Base-by-base conservation (phyloP, 1,139 yeast species). In the Lodderomyces beijingensis region DNA sequence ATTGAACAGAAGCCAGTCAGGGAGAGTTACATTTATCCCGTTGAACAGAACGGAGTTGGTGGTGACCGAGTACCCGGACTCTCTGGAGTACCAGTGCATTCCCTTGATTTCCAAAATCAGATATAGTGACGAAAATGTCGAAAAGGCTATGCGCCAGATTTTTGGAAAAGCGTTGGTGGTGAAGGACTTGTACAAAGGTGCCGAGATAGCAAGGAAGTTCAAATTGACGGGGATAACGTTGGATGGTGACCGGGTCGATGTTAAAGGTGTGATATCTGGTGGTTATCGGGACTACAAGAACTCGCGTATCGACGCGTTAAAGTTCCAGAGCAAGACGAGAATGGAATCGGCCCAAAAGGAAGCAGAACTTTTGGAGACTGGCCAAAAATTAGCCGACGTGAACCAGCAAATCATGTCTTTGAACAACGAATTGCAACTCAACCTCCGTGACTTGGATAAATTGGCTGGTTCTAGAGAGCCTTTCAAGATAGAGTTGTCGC, bases 1-100 rank as follows among this genome's bases (percentile, higher is more conserved):
- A 49, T 62, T 91, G 38, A 68, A 70, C n/a, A 67, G 84, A 34
- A 76, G 74, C 37, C 78, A 75, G 41, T 69, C 78, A 4, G 97
- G 97, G 1, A 71, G 96, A 47, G 89, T 85, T 0, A 87, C 97
- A 0, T 88, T 91, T 49, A 79, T 91, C 61, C 97, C 98, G 0
- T 63, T 91, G 44, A 87, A 87, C 51, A 68, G 95, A 44, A 51
- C 89, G n/a, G 49, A 56, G 1, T 47, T 48, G 15, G 23, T n/a
- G 22, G 50, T 61, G 4, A 15, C 14, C 10, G 52, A 51, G 3
- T 77, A 75, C 45, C 91, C 91, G 0, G 78, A 73, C 27, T 57
- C 72, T 3, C 62, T 57, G 26, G 77, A 74, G 21, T 39, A 69
- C 55, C 60, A 73, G 58, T 78, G 77, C 44, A 80, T 88, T 25